Evolutionary conservation across 129 eudicot species (phyloP).

Genomic region (Tanacetum coccineum): DNA sequence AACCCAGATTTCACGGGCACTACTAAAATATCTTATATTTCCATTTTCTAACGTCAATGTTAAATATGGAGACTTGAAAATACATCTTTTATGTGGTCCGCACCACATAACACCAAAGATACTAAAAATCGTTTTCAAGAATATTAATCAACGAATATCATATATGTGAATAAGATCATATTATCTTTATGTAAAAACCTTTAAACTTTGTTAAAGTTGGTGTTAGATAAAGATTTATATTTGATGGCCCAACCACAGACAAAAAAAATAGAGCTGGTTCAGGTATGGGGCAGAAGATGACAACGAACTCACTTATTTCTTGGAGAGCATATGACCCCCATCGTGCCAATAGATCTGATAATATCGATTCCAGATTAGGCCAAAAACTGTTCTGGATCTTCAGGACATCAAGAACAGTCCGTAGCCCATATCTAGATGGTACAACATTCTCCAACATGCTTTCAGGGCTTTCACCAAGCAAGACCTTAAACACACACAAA

Average conservation of each 20-base stretch:
- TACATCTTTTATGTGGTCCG: slow-evolving; percentile 20
- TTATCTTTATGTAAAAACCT: slow-evolving; percentile 5
- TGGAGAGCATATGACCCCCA: slow-evolving; percentile 56
- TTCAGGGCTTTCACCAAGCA: slow-evolving; percentile 76
- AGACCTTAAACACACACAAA: slow-evolving; percentile 45
- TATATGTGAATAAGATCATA: slow-evolving; percentile 20
- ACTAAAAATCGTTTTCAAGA: slow-evolving; percentile 29
- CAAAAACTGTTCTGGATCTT: slow-evolving; percentile 73
- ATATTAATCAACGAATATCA: slow-evolving; percentile 21
- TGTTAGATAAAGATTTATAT: slow-evolving; percentile 2
- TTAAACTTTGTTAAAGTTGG: slow-evolving; percentile 10
- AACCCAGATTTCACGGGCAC: slow-evolving; percentile 10
- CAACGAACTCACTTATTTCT: slow-evolving; percentile 62
- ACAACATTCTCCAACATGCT: slow-evolving; percentile 34
- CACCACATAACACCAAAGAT: slow-evolving; percentile 33
- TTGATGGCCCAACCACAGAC: not conserved
- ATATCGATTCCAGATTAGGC: slow-evolving; percentile 49
- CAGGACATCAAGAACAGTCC: slow-evolving; percentile 69
- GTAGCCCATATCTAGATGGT: slow-evolving; percentile 71
- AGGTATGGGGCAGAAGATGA: slow-evolving; percentile 21
- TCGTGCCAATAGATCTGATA: slow-evolving; percentile 46
- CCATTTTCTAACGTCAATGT: slow-evolving; percentile 2
- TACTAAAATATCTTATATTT: slow-evolving; percentile 9
- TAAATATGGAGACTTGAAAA: slow-evolving; percentile 16
- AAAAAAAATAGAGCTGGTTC: not conserved